Conservation (phyloP, 768 basidiomycete genomes). For the Sarcomyxa edulis region DNA sequence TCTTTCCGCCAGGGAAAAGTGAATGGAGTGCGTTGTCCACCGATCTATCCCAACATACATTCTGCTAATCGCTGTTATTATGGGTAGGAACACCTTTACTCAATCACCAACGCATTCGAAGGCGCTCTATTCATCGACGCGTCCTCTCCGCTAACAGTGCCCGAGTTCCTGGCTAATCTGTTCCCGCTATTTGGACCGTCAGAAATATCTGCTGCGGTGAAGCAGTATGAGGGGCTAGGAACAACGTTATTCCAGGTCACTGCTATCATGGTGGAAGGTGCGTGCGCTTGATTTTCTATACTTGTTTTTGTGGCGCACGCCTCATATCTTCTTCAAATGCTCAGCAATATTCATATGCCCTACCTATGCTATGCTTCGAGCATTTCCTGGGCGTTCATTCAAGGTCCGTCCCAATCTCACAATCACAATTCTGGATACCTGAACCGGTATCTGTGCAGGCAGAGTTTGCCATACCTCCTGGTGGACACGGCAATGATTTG, state of each 20-base stretch:
- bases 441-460: conserved; percentile 19
- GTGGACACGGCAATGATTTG: conserved; percentile 29
- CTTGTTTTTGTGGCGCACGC: no score
- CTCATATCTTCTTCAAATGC: background rate
- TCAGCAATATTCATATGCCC: conserved; percentile 40
- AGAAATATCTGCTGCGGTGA: conserved; percentile 19
- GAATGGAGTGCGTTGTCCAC: conserved; percentile 24
- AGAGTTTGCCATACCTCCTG: conserved; percentile 39
- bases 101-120: conserved; percentile 34
- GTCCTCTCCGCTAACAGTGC: conserved; percentile 18
- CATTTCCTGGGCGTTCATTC: conserved; percentile 23
- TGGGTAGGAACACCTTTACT: conserved; percentile 14
- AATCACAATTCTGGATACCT: background rate
- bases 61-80: conserved; percentile 1
- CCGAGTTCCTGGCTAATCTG: conserved; percentile 26
- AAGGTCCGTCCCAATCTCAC: conserved; percentile 22
- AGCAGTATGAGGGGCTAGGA: conserved; percentile 25
- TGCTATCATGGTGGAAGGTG: conserved; percentile 35
- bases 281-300: conserved; percentile 4
- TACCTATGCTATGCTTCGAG: conserved; percentile 30
- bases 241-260: conserved; percentile 26
- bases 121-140: conserved; percentile 33
- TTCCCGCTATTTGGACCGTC: conserved; percentile 28
- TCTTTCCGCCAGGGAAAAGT: conserved; percentile 16
- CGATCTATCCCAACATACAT: conserved; percentile 13